Evolutionary conservation across 2,329 filamentous ascomycete species (phyloP).

Genomic region (Apiospora rasikravindrae): DNA sequence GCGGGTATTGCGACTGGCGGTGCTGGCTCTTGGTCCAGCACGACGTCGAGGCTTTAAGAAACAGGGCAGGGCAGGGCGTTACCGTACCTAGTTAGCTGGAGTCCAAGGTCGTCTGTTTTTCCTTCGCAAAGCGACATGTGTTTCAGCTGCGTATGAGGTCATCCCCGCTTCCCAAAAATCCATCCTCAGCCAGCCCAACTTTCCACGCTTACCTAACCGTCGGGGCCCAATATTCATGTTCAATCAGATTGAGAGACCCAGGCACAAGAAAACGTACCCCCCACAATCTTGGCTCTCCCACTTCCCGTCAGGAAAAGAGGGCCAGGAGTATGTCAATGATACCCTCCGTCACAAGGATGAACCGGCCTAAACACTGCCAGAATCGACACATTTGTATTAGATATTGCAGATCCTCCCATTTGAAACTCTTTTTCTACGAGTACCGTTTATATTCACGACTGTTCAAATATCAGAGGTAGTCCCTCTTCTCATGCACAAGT

Average conservation of each 20-base stretch:
- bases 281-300: not conserved
- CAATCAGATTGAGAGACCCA: too few species aligned
- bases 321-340: not conserved
- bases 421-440: too few species aligned
- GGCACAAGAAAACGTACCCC: too few species aligned
- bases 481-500: too few species aligned
- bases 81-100: not conserved
- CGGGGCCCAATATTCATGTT: not conserved
- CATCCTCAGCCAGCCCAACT: not conserved
- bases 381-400: not conserved
- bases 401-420: not conserved
- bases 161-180: conserved; percentile 4
- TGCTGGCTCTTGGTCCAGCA: too few species aligned
- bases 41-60: too few species aligned
- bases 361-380: not conserved
- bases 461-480: too few species aligned
- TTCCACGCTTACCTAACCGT: not conserved
- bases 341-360: not conserved
- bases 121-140: not conserved
- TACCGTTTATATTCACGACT: too few species aligned
- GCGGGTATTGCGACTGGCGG: not conserved
- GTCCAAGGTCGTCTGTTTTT: not conserved
- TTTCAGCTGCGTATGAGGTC: conserved; percentile 23
- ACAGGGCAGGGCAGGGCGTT: not conserved
- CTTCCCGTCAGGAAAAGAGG: too few species aligned